Evolutionary conservation across 257 asterid genomes (phyloP).

Genomic region (Solanum boliviense): DNA sequence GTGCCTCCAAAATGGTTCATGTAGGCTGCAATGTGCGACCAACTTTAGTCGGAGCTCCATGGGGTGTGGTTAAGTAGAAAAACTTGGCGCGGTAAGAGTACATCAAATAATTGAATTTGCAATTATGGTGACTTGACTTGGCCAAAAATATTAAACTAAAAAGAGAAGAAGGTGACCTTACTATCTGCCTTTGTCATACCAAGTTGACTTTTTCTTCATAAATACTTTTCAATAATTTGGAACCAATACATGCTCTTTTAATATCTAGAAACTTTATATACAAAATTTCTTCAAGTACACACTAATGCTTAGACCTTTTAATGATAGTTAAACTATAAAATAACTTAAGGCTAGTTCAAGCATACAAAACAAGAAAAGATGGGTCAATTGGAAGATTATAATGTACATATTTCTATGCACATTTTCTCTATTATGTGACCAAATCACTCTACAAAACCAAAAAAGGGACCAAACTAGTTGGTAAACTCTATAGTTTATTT

Average conservation of each 20-base stretch:
- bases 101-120: not conserved
- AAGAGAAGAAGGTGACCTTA: not conserved
- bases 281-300: not conserved
- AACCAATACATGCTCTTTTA: not conserved
- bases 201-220: not conserved
- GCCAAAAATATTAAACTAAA: not conserved
- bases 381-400: not conserved
- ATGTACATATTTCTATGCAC: not conserved
- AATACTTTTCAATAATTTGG: not conserved
- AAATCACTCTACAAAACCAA: not conserved
- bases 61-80: not conserved
- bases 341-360: not conserved
- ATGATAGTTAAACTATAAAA: not conserved
- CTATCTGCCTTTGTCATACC: not conserved
- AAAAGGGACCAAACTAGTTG: not conserved
- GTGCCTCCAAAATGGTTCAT: rapidly evolving
- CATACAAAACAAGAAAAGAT: not conserved
- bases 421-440: not conserved
- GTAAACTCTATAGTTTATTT: not conserved
- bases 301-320: not conserved
- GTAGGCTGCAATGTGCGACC: too few species aligned
- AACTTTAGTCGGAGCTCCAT: too few species aligned
- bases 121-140: not conserved
- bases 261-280: not conserved
- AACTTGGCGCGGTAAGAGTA: not conserved